Evolutionary conservation across 1,284 basidiomycete genomes (phyloP).

Genomic region (Ustilago xerochloae): DNA sequence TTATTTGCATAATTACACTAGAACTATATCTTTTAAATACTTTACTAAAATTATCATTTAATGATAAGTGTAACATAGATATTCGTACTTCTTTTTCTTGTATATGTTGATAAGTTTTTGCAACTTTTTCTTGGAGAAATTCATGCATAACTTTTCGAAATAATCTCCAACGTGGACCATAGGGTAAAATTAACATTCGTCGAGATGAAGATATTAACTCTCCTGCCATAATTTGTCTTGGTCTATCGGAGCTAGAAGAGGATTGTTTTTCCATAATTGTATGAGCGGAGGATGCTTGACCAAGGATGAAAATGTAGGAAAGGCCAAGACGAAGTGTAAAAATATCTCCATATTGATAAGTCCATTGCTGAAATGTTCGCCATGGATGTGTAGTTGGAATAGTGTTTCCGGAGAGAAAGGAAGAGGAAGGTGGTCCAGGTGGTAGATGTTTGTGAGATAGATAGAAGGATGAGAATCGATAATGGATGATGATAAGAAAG

Average conservation of each 20-base stretch:
- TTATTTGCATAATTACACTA: constrained; percentile 49
- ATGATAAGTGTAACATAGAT: constrained; percentile 18
- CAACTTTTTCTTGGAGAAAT: constrained; percentile 40
- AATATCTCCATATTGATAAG: constrained; percentile 31
- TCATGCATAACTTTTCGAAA: constrained; percentile 47
- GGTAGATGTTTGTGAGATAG: constrained; percentile 7
- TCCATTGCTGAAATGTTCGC: constrained; percentile 38
- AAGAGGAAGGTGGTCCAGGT: constrained; percentile 12
- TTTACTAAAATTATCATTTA: constrained; percentile 13
- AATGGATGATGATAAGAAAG: background rate
- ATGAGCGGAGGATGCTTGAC: constrained; percentile 24
- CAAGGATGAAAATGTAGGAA: constrained; percentile 32
- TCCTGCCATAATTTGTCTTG: constrained; percentile 42
- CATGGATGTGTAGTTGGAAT: constrained; percentile 35
- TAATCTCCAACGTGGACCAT: constrained; percentile 42
- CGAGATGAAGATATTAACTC: constrained; percentile 48
- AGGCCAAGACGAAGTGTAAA: constrained; percentile 26
- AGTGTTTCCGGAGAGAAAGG: constrained; percentile 5
- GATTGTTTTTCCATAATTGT: constrained; percentile 30
- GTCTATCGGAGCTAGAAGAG: constrained; percentile 15
- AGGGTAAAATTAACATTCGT: constrained; percentile 45
- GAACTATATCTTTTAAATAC: constrained; percentile 42
- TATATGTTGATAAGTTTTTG: constrained; percentile 38
- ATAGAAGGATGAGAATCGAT: background rate
- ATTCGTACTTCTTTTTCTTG: constrained; percentile 34